Evolutionary conservation across 129 eudicot species (phyloP).

Genomic region (Saussurea involucrata): DNA sequence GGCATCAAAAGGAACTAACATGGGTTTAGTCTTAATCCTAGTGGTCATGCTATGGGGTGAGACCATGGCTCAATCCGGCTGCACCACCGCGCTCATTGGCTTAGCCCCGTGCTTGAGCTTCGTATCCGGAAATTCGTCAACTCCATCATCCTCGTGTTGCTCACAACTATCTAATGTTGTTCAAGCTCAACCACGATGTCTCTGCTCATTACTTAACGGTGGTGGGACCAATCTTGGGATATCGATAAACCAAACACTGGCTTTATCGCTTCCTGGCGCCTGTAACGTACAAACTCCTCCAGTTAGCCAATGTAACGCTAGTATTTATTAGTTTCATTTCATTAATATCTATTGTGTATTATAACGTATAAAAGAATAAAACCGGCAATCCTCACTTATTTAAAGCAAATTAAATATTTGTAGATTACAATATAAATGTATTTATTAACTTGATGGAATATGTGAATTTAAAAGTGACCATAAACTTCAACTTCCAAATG

Average conservation of each 20-base stretch:
- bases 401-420: background rate
- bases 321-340: background rate
- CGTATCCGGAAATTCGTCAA: conserved; percentile 47
- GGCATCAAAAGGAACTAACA: conserved; percentile 29
- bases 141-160: conserved; percentile 76
- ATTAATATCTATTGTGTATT: background rate
- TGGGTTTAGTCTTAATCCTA: conserved; percentile 28
- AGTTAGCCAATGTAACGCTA: conserved; percentile 48
- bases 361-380: background rate
- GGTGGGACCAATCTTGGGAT: conserved; percentile 48
- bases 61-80: conserved; percentile 57
- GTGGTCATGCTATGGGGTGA: conserved; percentile 30
- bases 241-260: conserved; percentile 48
- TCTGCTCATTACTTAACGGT: conserved; percentile 43
- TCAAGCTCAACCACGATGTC: conserved; percentile 53
- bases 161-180: conserved; percentile 44
- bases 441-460: background rate
- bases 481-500: background rate
- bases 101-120: conserved; percentile 55
- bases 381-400: no score
- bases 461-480: background rate
- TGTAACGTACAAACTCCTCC: conserved; percentile 60
- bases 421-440: no score
- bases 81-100: conserved; percentile 56
- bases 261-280: conserved; percentile 43